These are phyloP conservation scores for Diphasiastrum complanatum DNA, from an alignment of 83 land plant species.

Conservation along the genomic window DNA sequence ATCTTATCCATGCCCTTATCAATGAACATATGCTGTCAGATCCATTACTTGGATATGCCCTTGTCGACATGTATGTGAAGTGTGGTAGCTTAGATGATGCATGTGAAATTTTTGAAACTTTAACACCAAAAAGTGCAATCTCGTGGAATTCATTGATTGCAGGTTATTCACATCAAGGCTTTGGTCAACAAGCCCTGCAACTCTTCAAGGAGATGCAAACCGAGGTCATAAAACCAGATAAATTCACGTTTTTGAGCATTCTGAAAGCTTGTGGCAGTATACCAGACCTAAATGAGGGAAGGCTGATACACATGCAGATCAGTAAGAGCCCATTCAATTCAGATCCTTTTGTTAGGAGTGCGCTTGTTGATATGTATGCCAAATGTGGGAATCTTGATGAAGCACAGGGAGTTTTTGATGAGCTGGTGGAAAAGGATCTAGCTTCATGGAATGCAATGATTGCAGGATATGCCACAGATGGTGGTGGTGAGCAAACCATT, in stretches of 20 bases:
- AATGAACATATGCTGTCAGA: constrained; percentile 36
- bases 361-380: constrained; percentile 31
- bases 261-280: constrained; percentile 36
- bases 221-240: constrained; percentile 23
- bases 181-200: constrained; percentile 13
- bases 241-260: constrained; percentile 30
- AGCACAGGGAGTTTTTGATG: constrained; percentile 15
- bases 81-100: constrained; percentile 24
- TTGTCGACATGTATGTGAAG: constrained; percentile 53
- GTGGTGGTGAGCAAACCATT: not conserved
- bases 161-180: constrained; percentile 33
- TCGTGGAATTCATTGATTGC: constrained; percentile 58
- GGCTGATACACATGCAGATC: constrained; percentile 34
- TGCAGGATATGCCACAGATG: constrained; percentile 2
- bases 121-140: constrained; percentile 33
- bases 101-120: constrained; percentile 26
- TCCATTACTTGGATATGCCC: constrained; percentile 42
- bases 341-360: constrained; percentile 24
- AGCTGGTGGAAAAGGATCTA: constrained; percentile 16
- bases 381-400: constrained; percentile 39
- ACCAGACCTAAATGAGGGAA: constrained; percentile 30
- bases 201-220: constrained; percentile 28
- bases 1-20: constrained; percentile 43
- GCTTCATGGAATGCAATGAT: constrained; percentile 33
- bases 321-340: constrained; percentile 13